Conservation (phyloP, 2,329 filamentous ascomycete species). For the Blumeriella jaapii region DNA sequence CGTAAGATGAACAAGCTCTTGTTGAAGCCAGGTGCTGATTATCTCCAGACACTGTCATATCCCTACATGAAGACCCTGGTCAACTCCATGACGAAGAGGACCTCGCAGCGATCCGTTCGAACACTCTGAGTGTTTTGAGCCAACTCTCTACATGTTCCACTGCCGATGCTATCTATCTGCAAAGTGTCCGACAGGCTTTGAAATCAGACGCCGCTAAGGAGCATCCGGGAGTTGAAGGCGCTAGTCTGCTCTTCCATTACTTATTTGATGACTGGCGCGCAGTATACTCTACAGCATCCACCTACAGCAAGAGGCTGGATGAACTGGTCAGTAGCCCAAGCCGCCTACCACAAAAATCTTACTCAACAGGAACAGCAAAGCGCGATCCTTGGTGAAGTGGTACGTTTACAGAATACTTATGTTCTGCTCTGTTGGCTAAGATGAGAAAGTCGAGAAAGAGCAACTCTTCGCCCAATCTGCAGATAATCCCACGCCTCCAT, state of each 20-base stretch:
- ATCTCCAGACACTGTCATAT: conserved; percentile 50
- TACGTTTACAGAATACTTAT: conserved; percentile 6
- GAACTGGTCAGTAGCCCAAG: conserved; percentile 32
- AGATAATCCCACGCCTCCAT: conserved; percentile 47
- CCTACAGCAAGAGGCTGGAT: conserved; percentile 35
- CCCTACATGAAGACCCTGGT: conserved; percentile 49
- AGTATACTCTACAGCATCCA: conserved; percentile 42
- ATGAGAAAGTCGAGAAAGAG: conserved; percentile 26
- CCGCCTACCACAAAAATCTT: not conserved
- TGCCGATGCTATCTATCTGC: conserved; percentile 23
- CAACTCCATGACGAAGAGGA: conserved; percentile 23
- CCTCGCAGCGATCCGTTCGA: conserved; percentile 35
- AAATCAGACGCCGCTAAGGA: conserved; percentile 22
- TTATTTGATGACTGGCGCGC: conserved; percentile 55
- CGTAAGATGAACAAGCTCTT: conserved; percentile 28
- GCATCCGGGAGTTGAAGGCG: conserved; percentile 34
- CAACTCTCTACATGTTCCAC: conserved; percentile 44
- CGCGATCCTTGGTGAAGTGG: conserved; percentile 23
- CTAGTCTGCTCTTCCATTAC: conserved; percentile 53
- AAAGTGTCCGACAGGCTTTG: conserved; percentile 23
- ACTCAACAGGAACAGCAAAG: conserved; percentile 10
- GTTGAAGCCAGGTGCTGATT: conserved; percentile 3
- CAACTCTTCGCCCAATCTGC: conserved; percentile 31
- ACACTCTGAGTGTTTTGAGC: conserved; percentile 48
- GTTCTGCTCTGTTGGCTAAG: conserved; percentile 1